These are phyloP conservation scores for Amanita exitialis DNA, from an alignment of 768 basidiomycete species.

Conservation along the genomic window DNA sequence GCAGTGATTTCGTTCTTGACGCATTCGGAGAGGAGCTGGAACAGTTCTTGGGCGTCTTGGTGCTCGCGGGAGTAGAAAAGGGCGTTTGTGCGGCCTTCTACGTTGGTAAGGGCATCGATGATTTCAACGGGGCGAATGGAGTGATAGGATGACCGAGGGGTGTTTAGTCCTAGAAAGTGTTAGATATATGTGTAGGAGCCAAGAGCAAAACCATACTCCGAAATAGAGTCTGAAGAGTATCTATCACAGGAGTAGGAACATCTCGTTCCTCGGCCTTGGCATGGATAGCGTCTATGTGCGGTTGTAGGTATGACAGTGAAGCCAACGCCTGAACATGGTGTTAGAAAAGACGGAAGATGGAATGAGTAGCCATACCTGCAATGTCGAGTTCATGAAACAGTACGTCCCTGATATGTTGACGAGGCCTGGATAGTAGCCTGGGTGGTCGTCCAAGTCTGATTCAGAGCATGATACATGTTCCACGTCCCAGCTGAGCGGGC, in stretches of 20 bases:
- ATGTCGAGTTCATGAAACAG: conserved; percentile 95
- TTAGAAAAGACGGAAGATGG: conserved; percentile 10
- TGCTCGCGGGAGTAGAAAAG: conserved; percentile 87
- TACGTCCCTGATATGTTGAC: conserved; percentile 95
- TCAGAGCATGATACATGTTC: background rate
- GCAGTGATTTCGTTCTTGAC: conserved; percentile 77
- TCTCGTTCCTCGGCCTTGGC: conserved; percentile 70
- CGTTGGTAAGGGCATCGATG: conserved; percentile 57
- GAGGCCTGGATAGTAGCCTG: conserved; percentile 75
- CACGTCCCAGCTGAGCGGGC: too few relatives aligned
- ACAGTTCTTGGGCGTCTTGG: conserved; percentile 98
- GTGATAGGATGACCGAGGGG: conserved; percentile 42
- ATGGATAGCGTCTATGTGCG: conserved; percentile 69
- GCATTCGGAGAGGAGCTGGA: conserved; percentile 85
- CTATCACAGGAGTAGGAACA: conserved; percentile 79
- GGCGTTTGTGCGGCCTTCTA: conserved; percentile 42
- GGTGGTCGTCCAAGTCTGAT: background rate
- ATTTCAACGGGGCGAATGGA: conserved; percentile 67
- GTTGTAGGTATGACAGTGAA: conserved; percentile 73
- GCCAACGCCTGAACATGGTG: conserved; percentile 68
- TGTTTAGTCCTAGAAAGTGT: conserved; percentile 45
- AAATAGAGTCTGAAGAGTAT: conserved; percentile 65
- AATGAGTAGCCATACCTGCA: conserved; percentile 49
- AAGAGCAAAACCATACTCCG: conserved; percentile 35
- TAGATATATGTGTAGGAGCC: background rate